Percentiles rank a stretch among this genome's conserved stretches.
These are phyloP conservation scores for Phyllosticta citriasiana DNA, from an alignment of 2,329 filamentous ascomycete genomes.

Conservation along the genomic window DNA sequence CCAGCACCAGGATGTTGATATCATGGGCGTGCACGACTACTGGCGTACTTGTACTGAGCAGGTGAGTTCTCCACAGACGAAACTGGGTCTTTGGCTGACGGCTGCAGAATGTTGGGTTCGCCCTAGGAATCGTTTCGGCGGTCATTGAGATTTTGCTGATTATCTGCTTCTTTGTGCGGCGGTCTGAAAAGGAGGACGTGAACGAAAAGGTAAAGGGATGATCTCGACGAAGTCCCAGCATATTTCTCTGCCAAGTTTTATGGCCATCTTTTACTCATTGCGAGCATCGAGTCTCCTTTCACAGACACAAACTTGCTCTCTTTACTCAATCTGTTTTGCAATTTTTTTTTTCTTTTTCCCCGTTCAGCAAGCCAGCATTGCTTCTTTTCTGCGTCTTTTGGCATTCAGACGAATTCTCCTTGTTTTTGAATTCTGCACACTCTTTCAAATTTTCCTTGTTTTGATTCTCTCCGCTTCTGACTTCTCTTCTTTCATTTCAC, in stretches of 20 bases:
- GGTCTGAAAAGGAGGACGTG: not conserved
- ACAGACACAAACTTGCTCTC: too few relatives aligned
- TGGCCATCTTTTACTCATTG: too few relatives aligned
- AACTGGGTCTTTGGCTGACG: not conserved
- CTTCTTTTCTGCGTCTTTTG: too few relatives aligned
- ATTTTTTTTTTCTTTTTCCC: too few relatives aligned
- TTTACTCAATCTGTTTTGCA: too few relatives aligned
- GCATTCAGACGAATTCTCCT: too few relatives aligned
- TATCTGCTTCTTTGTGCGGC: not conserved
- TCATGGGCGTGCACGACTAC: not conserved
- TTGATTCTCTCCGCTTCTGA: too few relatives aligned
- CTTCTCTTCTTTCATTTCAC: too few relatives aligned
- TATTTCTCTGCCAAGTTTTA: not conserved
- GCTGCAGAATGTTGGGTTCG: conserved; percentile 1
- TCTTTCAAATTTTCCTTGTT: too few relatives aligned
- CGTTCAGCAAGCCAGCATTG: too few relatives aligned
- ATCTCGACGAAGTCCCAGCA: not conserved
- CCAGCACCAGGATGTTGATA: not conserved
- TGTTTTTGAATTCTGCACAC: too few relatives aligned
- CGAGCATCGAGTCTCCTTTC: too few relatives aligned
- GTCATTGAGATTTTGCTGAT: conserved; percentile 4
- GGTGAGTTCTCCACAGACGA: not conserved
- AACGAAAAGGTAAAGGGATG: not conserved
- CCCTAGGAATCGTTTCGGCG: not conserved
- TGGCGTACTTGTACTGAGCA: conserved; percentile 11